phyloP scores from a whole-genome alignment of 2,329 filamentous ascomycete genomes.

The Talaromyces islandicus region DNA sequence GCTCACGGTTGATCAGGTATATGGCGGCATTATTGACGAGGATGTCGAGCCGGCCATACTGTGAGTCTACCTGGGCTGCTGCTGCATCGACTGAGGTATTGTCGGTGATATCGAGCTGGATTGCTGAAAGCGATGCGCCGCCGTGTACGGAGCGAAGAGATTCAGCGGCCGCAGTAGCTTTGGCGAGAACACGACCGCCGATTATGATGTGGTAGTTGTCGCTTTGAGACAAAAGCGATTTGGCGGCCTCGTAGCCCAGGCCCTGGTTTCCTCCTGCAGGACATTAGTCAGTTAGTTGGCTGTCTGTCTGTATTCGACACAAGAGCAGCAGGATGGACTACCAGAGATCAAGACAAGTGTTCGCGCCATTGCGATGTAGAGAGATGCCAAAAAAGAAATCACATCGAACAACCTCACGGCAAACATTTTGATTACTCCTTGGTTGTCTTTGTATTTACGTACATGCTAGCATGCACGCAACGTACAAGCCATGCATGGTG shows the following conservation, averaged over 20 bases:
- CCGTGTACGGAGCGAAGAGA: background rate
- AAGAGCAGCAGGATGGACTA: background rate
- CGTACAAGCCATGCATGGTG: no score
- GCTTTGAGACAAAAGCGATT: background rate
- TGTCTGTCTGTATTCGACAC: background rate
- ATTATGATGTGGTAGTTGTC: slow-evolving; percentile 16
- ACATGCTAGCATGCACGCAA: no score
- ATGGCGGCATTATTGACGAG: slow-evolving; percentile 20
- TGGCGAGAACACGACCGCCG: slow-evolving; percentile 6
- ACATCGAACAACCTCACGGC: no score
- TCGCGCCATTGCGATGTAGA: background rate
- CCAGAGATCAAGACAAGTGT: background rate
- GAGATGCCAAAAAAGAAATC: no score
- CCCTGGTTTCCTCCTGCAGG: background rate
- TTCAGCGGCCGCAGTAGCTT: slow-evolving; percentile 7
- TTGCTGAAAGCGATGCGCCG: background rate
- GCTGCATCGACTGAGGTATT: slow-evolving; percentile 47
- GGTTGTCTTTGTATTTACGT: no score
- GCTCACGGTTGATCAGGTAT: background rate
- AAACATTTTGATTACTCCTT: no score
- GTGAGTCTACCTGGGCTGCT: slow-evolving; percentile 50
- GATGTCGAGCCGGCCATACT: slow-evolving; percentile 39
- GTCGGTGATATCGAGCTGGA: slow-evolving; percentile 43
- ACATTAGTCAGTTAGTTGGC: background rate
- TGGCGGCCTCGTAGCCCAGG: slow-evolving; percentile 1